A percentile compares a stretch with the other conserved stretches of the same genome.
Conservation (phyloP, 257 asterid genomes). For the Cruciata laevipes region DNA sequence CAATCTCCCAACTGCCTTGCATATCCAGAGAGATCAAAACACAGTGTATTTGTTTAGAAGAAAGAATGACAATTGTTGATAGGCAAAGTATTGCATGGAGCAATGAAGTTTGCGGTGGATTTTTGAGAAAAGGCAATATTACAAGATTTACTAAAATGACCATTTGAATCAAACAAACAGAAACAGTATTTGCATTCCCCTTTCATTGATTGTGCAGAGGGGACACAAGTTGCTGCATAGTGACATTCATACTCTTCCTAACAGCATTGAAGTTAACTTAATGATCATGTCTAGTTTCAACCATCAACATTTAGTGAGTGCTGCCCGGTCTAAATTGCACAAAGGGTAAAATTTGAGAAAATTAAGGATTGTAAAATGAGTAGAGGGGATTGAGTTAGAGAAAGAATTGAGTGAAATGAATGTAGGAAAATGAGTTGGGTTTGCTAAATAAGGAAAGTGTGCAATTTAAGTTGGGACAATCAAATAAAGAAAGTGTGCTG, state of each 20-base stretch:
- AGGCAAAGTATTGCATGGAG: constrained; percentile 2
- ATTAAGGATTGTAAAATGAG: too few species aligned
- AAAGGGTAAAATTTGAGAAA: too few species aligned
- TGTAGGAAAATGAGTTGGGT: too few species aligned
- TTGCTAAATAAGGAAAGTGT: too few species aligned
- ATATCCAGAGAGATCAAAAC: not conserved
- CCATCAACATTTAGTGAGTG: not conserved
- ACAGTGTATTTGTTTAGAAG: not conserved
- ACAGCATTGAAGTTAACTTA: not conserved
- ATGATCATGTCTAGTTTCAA: not conserved
- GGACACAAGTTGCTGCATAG: not conserved
- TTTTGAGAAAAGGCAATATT: not conserved
- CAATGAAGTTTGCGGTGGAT: not conserved
- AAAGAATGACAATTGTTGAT: not conserved
- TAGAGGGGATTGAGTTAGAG: too few species aligned
- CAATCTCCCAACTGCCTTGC: not conserved
- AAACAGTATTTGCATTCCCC: not conserved
- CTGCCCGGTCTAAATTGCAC: too few species aligned
- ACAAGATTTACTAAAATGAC: not conserved
- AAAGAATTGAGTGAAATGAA: too few species aligned
- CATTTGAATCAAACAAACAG: not conserved
- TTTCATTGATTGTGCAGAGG: not conserved
- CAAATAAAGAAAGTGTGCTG: too few species aligned
- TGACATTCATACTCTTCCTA: not conserved
- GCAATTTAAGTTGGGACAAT: too few species aligned